Conservation (phyloP, 208 protist genomes). For the Wallacemonas sp. region DNA sequence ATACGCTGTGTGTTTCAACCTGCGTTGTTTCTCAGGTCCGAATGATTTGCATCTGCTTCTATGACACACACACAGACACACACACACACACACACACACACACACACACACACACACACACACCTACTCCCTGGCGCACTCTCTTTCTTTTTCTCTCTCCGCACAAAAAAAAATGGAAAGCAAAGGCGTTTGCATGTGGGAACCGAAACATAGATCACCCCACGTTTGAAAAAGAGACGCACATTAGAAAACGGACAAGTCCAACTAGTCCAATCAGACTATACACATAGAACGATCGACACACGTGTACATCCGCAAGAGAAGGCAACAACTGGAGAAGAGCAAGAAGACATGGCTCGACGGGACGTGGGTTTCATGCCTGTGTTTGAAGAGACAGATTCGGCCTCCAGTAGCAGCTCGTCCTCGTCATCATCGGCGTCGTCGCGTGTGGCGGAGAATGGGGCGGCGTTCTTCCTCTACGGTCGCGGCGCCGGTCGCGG, state of each 20-base stretch:
- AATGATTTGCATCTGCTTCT: conserved; percentile 10
- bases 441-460: background rate
- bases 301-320: no score
- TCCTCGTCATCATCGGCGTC: conserved; percentile 9
- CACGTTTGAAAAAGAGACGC: no score
- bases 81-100: background rate
- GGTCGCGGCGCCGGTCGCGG: background rate
- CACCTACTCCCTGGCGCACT: no score
- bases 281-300: no score
- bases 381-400: conserved; percentile 20
- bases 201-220: no score
- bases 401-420: background rate
- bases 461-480: background rate
- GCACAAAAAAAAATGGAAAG: no score
- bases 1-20: no score
- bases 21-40: no score
- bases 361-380: background rate
- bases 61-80: background rate
- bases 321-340: background rate
- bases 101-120: background rate
- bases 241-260: background rate
- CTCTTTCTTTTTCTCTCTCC: no score
- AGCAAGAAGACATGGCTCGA: background rate
- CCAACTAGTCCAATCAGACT: no score
- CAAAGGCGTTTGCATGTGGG: no score